Percentiles rank a stretch among this genome's conserved stretches.
Evolutionary conservation across 176 grass and related monocot genomes (phyloP).

Genomic region (Carex pumila): DNA sequence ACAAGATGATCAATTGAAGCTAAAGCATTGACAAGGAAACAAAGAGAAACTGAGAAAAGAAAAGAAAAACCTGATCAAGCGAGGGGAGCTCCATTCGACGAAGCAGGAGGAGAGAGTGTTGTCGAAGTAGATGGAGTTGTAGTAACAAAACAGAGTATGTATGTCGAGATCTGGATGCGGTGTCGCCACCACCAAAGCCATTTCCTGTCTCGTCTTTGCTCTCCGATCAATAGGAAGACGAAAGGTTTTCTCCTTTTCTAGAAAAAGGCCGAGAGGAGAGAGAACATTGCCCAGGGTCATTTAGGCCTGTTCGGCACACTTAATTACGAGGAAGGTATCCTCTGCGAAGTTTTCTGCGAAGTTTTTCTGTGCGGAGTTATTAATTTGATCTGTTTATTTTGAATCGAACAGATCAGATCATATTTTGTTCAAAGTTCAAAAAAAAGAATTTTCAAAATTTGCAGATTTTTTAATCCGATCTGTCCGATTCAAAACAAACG

Average conservation of each 20-base stretch:
- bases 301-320: too few relatives aligned
- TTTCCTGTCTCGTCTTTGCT: not conserved
- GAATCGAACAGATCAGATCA: too few relatives aligned
- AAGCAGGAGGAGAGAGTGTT: constrained; percentile 34
- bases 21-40: not conserved
- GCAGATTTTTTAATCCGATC: too few relatives aligned
- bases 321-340: too few relatives aligned
- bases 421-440: too few relatives aligned
- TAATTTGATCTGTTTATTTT: too few relatives aligned
- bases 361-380: too few relatives aligned
- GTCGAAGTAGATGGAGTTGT: constrained; percentile 59
- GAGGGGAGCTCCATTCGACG: constrained; percentile 33
- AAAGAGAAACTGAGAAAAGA: not conserved
- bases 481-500: too few relatives aligned
- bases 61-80: constrained; percentile 17
- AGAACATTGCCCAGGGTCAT: not conserved
- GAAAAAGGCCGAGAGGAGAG: not conserved
- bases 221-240: not conserved
- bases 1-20: not conserved
- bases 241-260: not conserved
- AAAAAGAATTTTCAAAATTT: too few relatives aligned
- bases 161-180: constrained; percentile 42
- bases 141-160: constrained; percentile 40
- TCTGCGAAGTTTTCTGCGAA: too few relatives aligned
- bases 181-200: constrained; percentile 9